phyloP scores from a whole-genome alignment of 2,329 filamentous ascomycete genomes.

The Plectosphaerella sp. region DNA sequence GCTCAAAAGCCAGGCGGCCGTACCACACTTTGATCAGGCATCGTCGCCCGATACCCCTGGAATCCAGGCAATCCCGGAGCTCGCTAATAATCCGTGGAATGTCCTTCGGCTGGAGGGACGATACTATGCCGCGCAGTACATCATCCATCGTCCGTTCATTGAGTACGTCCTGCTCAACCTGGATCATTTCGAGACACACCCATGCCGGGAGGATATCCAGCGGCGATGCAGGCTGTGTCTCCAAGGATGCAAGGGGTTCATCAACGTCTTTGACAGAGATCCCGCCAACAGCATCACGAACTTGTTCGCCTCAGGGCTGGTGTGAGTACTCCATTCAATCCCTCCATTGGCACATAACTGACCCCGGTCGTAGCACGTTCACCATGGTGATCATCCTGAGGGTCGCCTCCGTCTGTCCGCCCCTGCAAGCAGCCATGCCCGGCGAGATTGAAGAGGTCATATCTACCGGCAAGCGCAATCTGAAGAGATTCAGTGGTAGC shows the following conservation, averaged over 20 bases:
- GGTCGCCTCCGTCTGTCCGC: conserved; percentile 11
- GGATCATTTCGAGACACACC: conserved; percentile 16
- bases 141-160: conserved; percentile 23
- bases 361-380: conserved; percentile 14
- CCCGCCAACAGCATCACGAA: conserved; percentile 18
- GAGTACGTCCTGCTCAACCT: conserved; percentile 21
- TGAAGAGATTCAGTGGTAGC: conserved; percentile 14
- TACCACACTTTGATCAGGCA: background rate
- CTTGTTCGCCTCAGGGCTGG: conserved; percentile 22
- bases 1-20: conserved; percentile 9
- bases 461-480: conserved; percentile 12
- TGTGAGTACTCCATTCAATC: conserved; percentile 14
- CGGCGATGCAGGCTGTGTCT: conserved; percentile 16
- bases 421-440: conserved; percentile 12
- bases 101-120: conserved; percentile 19
- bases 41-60: conserved; percentile 5
- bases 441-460: conserved; percentile 13
- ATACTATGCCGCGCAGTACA: conserved; percentile 24
- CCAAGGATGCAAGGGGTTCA: conserved; percentile 18
- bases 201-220: conserved; percentile 14
- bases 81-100: conserved; percentile 23
- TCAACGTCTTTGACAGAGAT: conserved; percentile 21
- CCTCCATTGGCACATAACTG: background rate
- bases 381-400: conserved; percentile 19
- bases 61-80: conserved; percentile 6